Base-by-base conservation (phyloP, 2,329 filamentous ascomycete species). In the Trichoderma arundinaceum region DNA sequence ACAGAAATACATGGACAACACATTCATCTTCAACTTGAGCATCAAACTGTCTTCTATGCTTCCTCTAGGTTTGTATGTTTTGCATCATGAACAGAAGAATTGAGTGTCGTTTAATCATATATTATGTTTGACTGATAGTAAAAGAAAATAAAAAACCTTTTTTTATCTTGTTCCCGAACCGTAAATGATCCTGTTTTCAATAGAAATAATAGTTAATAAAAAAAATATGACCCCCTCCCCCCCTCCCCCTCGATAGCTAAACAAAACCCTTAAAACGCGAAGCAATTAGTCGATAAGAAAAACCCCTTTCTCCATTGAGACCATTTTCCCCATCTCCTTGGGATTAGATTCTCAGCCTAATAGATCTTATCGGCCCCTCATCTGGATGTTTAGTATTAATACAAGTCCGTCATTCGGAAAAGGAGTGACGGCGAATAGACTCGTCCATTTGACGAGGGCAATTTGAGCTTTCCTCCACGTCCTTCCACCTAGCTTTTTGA, bases 101-200 rank as follows among this genome's bases (percentile, higher is more conserved):
- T 43, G 13, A 8, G 17, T 10, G 22, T 59, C 7, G 43, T 38
- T 32, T 39, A 59, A 41, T 28, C 22, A 43, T 52, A 52, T 51
- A 52, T 61, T 61, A 61, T 52, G 22, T 19, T 22, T 35, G 10
- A 43, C 46, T 43, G 46, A 61, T 33, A 51, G 5, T 33, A 35
- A 41, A 41, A 5, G 19, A 41, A 19, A 51, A 43, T 15, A n/a
- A 33, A 51, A 41, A 4, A 54, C 10, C 33, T 49, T 59, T 60
- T 60, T 51, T 32, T 28, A 19, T 60, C 57, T 41, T 51, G 44
- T 60, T 49, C 57, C 57, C 44, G 57, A 51, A 41, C 57, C 57
- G 49, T 33, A 41, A 39, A 9, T 38, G 35, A 51, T 49, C 57
- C 44, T 49, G 33, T 60, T 51, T 51, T 33, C 43, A 38, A 41